phyloP scores from a whole-genome alignment of 225 moss, liverwort and hornwort species.

The Polytrichum formosum region DNA sequence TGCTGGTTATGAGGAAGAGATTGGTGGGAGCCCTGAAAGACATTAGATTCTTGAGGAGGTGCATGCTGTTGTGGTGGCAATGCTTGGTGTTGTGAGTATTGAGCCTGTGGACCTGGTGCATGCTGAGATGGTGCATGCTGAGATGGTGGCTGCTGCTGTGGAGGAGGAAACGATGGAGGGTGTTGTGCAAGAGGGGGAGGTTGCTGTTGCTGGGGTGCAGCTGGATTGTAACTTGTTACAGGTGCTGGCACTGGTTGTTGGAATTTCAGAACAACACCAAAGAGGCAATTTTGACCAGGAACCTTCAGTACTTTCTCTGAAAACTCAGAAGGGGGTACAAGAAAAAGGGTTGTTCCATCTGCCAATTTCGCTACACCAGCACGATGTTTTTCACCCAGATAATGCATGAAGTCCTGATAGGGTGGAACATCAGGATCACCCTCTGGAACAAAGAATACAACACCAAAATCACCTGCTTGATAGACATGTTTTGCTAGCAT shows the following conservation, averaged over 20 bases:
- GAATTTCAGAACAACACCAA: constrained; percentile 89
- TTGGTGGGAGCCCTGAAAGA: constrained; percentile 55
- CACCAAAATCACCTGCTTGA: constrained; percentile 96
- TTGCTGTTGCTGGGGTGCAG: constrained; percentile 60
- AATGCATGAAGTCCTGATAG: constrained; percentile 98
- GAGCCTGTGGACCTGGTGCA: constrained; percentile 32
- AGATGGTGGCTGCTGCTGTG: constrained; percentile 50
- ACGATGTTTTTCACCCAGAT: constrained; percentile 94
- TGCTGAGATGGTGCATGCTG: constrained; percentile 63
- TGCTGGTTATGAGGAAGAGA: constrained; percentile 49
- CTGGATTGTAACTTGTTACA: constrained; percentile 48
- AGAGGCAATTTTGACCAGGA: constrained; percentile 93
- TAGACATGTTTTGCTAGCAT: constrained; percentile 99
- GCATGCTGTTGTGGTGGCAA: constrained; percentile 45
- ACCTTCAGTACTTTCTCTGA: constrained; percentile 98
- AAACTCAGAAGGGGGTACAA: constrained; percentile 97
- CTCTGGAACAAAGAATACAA: constrained; percentile 97
- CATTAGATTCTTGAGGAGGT: constrained; percentile 43
- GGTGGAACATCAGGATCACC: constrained; percentile 97
- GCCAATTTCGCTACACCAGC: constrained; percentile 96
- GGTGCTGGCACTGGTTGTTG: constrained; percentile 49
- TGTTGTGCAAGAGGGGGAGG: constrained; percentile 39
- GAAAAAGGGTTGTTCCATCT: constrained; percentile 93
- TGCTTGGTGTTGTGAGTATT: constrained; percentile 49
- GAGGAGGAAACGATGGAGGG: constrained; percentile 45